These are phyloP conservation scores for Fusarium gaditjirri DNA, from an alignment of 2,329 filamentous ascomycete species.

Conservation along the genomic window DNA sequence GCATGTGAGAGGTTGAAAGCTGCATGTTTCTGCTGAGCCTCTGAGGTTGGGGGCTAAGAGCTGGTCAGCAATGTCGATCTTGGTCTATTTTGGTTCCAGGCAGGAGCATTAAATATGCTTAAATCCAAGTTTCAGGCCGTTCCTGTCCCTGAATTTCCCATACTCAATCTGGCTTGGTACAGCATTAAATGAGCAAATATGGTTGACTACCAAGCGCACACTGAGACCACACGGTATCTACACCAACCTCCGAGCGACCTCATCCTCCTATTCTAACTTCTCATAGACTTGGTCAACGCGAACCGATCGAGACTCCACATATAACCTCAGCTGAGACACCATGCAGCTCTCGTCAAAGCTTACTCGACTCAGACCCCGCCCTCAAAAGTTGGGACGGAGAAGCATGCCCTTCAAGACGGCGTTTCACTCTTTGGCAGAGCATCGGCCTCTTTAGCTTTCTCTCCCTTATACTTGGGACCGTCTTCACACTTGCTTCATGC, in stretches of 20 bases:
- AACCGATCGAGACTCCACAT: background rate
- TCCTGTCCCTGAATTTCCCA: background rate
- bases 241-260: fast-evolving
- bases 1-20: background rate
- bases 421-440: background rate
- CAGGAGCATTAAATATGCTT: background rate
- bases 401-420: background rate
- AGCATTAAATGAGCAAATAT: background rate
- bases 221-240: background rate
- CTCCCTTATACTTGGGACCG: background rate
- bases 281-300: background rate
- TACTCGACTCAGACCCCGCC: background rate
- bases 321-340: too few species aligned
- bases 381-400: background rate
- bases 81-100: background rate
- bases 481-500: background rate
- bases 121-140: background rate
- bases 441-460: background rate
- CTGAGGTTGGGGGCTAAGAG: background rate
- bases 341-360: background rate
- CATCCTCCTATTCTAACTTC: background rate
- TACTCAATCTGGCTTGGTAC: background rate
- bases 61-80: background rate
- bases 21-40: background rate
- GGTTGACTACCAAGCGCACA: background rate